These are phyloP conservation scores for Iodosphaeria phyllophila DNA, from an alignment of 2,329 filamentous ascomycete species.

Conservation along the genomic window DNA sequence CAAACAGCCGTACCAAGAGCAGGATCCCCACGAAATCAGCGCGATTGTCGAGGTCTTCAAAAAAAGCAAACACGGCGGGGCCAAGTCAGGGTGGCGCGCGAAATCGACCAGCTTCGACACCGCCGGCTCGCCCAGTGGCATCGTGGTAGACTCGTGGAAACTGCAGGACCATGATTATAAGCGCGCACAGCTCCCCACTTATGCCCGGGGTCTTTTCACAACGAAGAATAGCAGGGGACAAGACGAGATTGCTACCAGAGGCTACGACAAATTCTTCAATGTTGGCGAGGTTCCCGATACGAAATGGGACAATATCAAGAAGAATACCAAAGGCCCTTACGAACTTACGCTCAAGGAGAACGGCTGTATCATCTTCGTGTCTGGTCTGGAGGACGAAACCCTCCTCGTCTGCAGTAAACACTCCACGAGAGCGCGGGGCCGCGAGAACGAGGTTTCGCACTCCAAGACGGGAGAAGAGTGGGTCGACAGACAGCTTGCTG, in stretches of 20 bases:
- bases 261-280: conserved; percentile 99
- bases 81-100: conserved; percentile 46
- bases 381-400: conserved; percentile 74
- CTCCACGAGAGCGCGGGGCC: conserved; percentile 79
- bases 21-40: conserved; percentile 50
- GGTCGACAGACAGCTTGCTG: conserved; percentile 60
- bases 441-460: conserved; percentile 63
- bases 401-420: conserved; percentile 98
- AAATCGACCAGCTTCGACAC: conserved; percentile 68
- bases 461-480: conserved; percentile 67
- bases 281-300: conserved; percentile 66
- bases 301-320: conserved; percentile 61
- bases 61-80: too few relatives aligned
- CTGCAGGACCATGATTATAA: conserved; percentile 97
- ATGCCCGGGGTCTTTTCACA: conserved; percentile 91
- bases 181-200: conserved; percentile 65
- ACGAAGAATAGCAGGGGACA: conserved; percentile 43
- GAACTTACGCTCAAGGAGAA: conserved; percentile 97
- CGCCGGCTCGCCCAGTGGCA: conserved; percentile 36
- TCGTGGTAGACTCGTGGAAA: conserved; percentile 76
- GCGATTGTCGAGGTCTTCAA: conserved; percentile 47
- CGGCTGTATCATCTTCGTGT: conserved; percentile 97
- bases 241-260: conserved; percentile 66
- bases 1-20: conserved; percentile 41
- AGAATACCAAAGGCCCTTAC: conserved; percentile 67